These are phyloP conservation scores for Gossypium trilobum DNA, from an alignment of 441 rosid species.

Conservation along the genomic window DNA sequence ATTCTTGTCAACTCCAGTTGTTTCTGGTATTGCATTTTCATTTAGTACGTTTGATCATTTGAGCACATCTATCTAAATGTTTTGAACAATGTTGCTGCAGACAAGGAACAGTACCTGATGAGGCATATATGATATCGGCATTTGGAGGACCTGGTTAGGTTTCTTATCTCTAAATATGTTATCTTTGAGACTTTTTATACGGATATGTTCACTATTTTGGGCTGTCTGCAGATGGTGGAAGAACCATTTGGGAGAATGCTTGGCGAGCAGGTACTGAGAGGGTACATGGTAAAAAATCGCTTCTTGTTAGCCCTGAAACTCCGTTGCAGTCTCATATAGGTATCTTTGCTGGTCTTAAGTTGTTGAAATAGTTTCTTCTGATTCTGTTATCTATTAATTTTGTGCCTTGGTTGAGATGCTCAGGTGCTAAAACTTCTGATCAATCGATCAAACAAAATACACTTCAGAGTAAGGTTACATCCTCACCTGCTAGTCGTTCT, in stretches of 20 bases:
- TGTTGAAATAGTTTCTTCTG: slow-evolving; percentile 3
- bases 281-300: slow-evolving; percentile 45
- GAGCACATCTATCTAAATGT: slow-evolving; percentile 12
- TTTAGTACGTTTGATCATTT: neutral
- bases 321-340: slow-evolving; percentile 67
- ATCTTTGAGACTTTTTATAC: neutral
- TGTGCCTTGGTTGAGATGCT: slow-evolving; percentile 16
- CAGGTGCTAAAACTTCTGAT: slow-evolving; percentile 45
- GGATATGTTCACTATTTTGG: slow-evolving; percentile 19
- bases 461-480: slow-evolving; percentile 37
- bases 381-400: slow-evolving; percentile 7
- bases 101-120: slow-evolving; percentile 87
- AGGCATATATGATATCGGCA: slow-evolving; percentile 90
- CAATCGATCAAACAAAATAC: slow-evolving; percentile 45
- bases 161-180: slow-evolving; percentile 11
- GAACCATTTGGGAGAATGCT: slow-evolving; percentile 74
- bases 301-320: slow-evolving; percentile 47
- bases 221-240: slow-evolving; percentile 61
- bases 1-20: slow-evolving; percentile 1
- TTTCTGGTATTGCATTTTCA: neutral
- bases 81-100: slow-evolving; percentile 39
- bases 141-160: slow-evolving; percentile 86
- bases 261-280: slow-evolving; percentile 69
- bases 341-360: slow-evolving; percentile 19
- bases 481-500: slow-evolving; percentile 46